phyloP scores from a whole-genome alignment of 768 basidiomycete species.

The button mushroom (Agaricus bisporus) region DNA sequence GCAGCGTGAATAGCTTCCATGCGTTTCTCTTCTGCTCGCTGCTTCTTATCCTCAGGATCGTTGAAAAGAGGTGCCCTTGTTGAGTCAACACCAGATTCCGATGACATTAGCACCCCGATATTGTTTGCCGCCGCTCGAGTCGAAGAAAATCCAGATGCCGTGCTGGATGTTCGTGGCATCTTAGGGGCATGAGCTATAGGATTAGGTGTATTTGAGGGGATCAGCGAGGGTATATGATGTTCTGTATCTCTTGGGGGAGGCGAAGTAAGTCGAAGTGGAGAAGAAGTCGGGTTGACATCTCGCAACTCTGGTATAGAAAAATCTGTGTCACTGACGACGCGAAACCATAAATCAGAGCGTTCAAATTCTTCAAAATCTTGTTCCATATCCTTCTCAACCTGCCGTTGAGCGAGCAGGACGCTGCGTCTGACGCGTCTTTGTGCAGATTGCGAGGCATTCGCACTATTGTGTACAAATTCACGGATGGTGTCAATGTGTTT shows the following conservation, averaged over 20 bases:
- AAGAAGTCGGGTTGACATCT: conserved; percentile 11
- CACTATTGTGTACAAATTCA: conserved; percentile 47
- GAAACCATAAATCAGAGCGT: conserved; percentile 87
- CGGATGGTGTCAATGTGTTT: conserved; percentile 69
- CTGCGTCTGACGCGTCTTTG: conserved; percentile 63
- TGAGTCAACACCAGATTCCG: conserved; percentile 44
- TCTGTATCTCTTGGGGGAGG: not conserved
- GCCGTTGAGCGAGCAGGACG: conserved; percentile 78
- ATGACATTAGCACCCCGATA: conserved; percentile 80
- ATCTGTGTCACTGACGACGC: conserved; percentile 71
- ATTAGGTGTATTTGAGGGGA: conserved; percentile 30
- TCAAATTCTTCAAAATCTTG: conserved; percentile 89
- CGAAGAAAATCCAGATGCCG: conserved; percentile 32
- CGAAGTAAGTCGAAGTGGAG: conserved; percentile 3
- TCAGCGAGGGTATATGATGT: not conserved
- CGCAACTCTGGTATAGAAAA: conserved; percentile 19
- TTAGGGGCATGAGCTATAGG: conserved; percentile 25
- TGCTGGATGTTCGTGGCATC: conserved; percentile 35
- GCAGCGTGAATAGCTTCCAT: conserved; percentile 98
- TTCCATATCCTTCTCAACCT: conserved; percentile 86
- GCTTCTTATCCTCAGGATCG: conserved; percentile 67
- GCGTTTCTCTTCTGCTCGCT: conserved; percentile 69
- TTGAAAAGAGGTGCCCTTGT: conserved; percentile 74
- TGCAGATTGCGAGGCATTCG: conserved; percentile 32
- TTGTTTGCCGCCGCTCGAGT: conserved; percentile 36